Percentiles rank a stretch among this genome's conserved stretches.
These are phyloP conservation scores for Didymella exigua DNA, from an alignment of 2,329 filamentous ascomycete genomes.

Conservation along the genomic window DNA sequence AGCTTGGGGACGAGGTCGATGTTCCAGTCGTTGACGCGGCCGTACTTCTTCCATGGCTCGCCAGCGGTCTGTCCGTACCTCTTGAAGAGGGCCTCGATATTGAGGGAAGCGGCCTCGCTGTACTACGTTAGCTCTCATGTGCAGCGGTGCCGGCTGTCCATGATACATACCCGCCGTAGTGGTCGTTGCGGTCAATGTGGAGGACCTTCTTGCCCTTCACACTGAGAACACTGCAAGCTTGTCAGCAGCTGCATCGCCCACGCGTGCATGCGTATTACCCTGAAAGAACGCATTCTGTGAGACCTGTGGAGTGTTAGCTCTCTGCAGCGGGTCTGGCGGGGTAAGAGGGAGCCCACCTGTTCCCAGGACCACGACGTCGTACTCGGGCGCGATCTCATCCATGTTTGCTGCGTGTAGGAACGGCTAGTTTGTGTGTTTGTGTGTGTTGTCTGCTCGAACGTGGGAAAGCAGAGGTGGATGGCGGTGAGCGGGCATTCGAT, in stretches of 20 bases:
- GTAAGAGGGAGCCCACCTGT: conserved; percentile 71
- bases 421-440: conserved; percentile 26
- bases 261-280: conserved; percentile 65
- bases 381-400: conserved; percentile 98
- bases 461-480: conserved; percentile 26
- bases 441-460: conserved; percentile 29
- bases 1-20: conserved; percentile 98
- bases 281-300: conserved; percentile 99
- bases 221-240: conserved; percentile 75
- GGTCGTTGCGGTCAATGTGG: conserved; percentile 97
- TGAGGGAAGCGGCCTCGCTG: conserved; percentile 93
- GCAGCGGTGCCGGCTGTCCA: not conserved
- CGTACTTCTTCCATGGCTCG: conserved; percentile 98
- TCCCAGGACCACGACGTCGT: conserved; percentile 98
- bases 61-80: conserved; percentile 87
- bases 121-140: conserved; percentile 31
- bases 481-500: conserved; percentile 34
- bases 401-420: conserved; percentile 60
- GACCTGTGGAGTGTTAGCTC: conserved; percentile 62
- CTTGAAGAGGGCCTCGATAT: conserved; percentile 93
- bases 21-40: conserved; percentile 97
- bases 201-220: conserved; percentile 99
- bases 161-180: conserved; percentile 87
- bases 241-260: conserved; percentile 20
- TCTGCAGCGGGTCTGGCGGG: conserved; percentile 43